Evolutionary conservation across 768 basidiomycete species (phyloP).

Genomic region (Termitomyces sp.): DNA sequence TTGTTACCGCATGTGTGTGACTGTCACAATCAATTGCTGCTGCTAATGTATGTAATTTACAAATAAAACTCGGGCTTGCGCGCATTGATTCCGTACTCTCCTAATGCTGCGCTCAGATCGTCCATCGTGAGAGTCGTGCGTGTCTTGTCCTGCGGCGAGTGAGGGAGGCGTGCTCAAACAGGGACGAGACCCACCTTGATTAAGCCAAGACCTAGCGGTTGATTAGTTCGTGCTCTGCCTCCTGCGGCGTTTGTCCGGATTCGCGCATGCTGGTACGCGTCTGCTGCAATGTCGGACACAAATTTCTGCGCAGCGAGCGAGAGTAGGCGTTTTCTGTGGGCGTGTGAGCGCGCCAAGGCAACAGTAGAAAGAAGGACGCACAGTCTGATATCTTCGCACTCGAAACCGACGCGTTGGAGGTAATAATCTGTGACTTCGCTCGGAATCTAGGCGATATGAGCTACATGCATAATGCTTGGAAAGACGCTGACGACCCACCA

Average conservation of each 20-base stretch:
- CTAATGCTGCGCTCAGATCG: conserved; percentile 85
- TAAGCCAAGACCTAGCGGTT: conserved; percentile 54
- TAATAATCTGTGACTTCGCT: conserved; percentile 98
- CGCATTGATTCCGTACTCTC: conserved; percentile 94
- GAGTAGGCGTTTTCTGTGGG: conserved; percentile 82
- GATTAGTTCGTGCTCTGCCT: conserved; percentile 62
- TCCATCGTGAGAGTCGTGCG: conserved; percentile 97
- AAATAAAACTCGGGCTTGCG: conserved; percentile 94
- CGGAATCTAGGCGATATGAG: conserved; percentile 60
- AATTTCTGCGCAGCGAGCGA: conserved; percentile 98
- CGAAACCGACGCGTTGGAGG: conserved; percentile 92
- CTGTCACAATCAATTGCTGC: neutral
- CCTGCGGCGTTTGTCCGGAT: conserved; percentile 85
- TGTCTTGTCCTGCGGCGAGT: conserved; percentile 65
- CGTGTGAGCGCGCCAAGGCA: neutral
- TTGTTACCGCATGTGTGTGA: neutral
- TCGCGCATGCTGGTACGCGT: conserved; percentile 96
- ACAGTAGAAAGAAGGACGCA: conserved; percentile 29
- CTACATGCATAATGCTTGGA: neutral
- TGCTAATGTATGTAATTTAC: conserved; percentile 25
- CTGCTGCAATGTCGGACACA: conserved; percentile 92
- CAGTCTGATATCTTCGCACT: conserved; percentile 92
- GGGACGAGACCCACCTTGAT: conserved; percentile 44
- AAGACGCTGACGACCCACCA: conserved; percentile 45
- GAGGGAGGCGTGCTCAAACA: neutral